These are phyloP conservation scores for Pythium utonaiense DNA, from an alignment of 352 stramenopile species.

Conservation along the genomic window DNA sequence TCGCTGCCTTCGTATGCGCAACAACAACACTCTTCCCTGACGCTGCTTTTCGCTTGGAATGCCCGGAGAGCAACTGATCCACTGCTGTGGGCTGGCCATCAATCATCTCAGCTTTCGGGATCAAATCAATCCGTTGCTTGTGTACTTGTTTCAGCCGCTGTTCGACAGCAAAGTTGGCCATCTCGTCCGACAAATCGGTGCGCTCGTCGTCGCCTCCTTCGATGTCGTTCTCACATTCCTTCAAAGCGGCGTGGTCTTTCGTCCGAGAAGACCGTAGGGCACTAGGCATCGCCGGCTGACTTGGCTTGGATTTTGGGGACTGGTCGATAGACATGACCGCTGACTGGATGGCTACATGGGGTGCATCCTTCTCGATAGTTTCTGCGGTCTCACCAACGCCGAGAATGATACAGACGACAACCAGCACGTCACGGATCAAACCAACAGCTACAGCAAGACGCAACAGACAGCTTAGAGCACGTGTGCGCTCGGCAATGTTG, in stretches of 20 bases:
- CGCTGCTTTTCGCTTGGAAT: constrained; percentile 15
- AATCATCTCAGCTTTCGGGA: constrained; percentile 8
- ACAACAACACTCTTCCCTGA: constrained; percentile 12
- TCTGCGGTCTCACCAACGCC: constrained; percentile 28
- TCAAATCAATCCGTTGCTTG: constrained; percentile 20
- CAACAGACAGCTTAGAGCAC: constrained; percentile 51
- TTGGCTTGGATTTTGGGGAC: not conserved
- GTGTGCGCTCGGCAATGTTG: constrained; percentile 28
- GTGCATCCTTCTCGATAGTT: not conserved
- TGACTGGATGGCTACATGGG: not conserved
- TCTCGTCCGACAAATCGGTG: constrained; percentile 6
- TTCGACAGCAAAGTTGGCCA: constrained; percentile 15
- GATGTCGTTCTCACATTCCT: constrained; percentile 9
- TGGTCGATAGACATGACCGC: not conserved
- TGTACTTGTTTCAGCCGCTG: constrained; percentile 25
- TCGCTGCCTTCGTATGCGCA: constrained; percentile 2
- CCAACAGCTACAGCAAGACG: constrained; percentile 46
- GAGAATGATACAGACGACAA: constrained; percentile 52
- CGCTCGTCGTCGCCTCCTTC: constrained; percentile 15
- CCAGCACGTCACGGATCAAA: constrained; percentile 53
- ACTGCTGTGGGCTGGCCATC: constrained; percentile 16
- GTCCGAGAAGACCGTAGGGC: not conserved
- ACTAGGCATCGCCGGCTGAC: not conserved
- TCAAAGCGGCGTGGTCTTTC: constrained; percentile 3
- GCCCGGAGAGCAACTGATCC: constrained; percentile 14